A percentile compares a stretch with the other conserved stretches of the same genome.
phyloP scores from a whole-genome alignment of 345 rosid genomes.

The Brassica juncea region DNA sequence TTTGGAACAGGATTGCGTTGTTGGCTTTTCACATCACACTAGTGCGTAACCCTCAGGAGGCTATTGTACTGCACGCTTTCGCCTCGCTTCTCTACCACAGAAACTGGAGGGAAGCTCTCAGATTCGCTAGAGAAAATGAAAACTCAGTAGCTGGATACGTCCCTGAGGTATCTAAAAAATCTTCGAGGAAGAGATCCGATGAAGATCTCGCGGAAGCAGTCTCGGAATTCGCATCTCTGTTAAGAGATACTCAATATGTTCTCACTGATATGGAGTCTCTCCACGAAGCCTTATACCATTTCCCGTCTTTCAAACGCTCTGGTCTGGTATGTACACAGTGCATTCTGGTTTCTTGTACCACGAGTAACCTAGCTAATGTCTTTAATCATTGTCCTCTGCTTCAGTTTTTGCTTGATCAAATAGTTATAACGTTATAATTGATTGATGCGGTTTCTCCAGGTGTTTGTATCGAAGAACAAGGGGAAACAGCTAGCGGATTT shows the following conservation, averaged over 20 bases:
- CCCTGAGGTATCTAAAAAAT: slow-evolving; percentile 64
- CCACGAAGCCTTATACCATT: slow-evolving; percentile 43
- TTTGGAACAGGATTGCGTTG: slow-evolving; percentile 66
- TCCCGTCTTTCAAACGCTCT: slow-evolving; percentile 46
- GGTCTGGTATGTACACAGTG: slow-evolving; percentile 61
- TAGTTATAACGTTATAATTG: neutral
- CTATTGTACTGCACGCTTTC: slow-evolving; percentile 59
- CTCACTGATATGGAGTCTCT: slow-evolving; percentile 46
- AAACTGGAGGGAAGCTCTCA: slow-evolving; percentile 65
- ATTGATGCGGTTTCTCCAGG: slow-evolving; percentile 45
- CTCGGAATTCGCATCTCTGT: slow-evolving; percentile 51
- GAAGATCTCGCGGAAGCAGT: slow-evolving; percentile 63
- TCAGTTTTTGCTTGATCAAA: neutral
- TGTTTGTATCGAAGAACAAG: slow-evolving; percentile 57
- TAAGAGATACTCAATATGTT: slow-evolving; percentile 50
- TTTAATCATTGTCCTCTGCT: neutral
- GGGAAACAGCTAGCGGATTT: slow-evolving; percentile 43
- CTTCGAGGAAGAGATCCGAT: slow-evolving; percentile 52
- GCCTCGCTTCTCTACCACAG: slow-evolving; percentile 76
- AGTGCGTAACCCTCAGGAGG: slow-evolving; percentile 74
- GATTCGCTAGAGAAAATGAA: slow-evolving; percentile 59
- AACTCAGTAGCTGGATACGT: slow-evolving; percentile 39
- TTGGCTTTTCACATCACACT: slow-evolving; percentile 87
- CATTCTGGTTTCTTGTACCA: neutral
- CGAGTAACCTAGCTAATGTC: neutral